These are phyloP conservation scores for Citrus medica DNA, from an alignment of 345 rosid genomes.

Conservation along the genomic window DNA sequence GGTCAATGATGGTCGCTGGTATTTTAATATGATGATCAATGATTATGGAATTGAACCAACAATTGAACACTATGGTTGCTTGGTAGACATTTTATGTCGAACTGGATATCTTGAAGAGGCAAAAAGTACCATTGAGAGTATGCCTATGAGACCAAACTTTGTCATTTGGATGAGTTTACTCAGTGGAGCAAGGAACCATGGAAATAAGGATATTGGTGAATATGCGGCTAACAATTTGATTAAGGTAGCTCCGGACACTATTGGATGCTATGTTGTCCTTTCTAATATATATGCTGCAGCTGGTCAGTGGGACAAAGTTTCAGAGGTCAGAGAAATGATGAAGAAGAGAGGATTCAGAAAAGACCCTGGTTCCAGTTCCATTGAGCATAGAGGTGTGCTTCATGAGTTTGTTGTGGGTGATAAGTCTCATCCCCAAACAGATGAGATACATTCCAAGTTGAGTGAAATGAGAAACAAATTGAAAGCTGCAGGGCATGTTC, in stretches of 20 bases:
- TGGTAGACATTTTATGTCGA: conserved; percentile 57
- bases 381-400: conserved; percentile 35
- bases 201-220: conserved; percentile 44
- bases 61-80: conserved; percentile 64
- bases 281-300: conserved; percentile 67
- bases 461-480: conserved; percentile 44
- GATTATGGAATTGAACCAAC: conserved; percentile 47
- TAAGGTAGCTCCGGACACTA: conserved; percentile 49
- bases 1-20: conserved; percentile 44
- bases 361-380: conserved; percentile 47
- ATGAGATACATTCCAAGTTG: conserved; percentile 35
- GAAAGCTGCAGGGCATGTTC: conserved; percentile 38
- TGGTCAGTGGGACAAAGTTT: conserved; percentile 50
- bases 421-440: conserved; percentile 37
- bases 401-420: conserved; percentile 48
- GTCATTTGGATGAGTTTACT: conserved; percentile 64
- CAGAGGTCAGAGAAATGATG: conserved; percentile 49
- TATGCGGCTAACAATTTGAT: conserved; percentile 51
- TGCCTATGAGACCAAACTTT: conserved; percentile 57
- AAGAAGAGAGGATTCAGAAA: conserved; percentile 44
- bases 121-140: conserved; percentile 35
- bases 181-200: conserved; percentile 47
- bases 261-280: conserved; percentile 48
- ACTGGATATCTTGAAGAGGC: conserved; percentile 62
- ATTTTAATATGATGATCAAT: conserved; percentile 51